phyloP scores from a whole-genome alignment of 176 grass and related monocot genomes.

The Triticum monococcum region DNA sequence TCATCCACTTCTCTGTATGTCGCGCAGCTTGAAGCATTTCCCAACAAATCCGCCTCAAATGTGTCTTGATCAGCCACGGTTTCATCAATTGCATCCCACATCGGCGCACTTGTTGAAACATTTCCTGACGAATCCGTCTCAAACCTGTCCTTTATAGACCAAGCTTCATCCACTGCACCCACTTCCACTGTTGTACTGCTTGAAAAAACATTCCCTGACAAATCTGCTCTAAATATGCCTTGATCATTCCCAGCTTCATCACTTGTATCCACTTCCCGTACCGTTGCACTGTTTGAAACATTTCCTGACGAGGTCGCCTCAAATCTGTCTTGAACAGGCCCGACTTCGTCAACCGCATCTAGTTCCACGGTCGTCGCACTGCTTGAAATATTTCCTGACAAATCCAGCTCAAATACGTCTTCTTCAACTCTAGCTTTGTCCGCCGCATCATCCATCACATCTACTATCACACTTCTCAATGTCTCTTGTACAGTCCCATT shows the following conservation, averaged over 20 bases:
- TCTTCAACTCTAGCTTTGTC: neutral
- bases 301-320: neutral
- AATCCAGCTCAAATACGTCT: neutral
- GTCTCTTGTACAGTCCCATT: neutral
- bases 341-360: neutral
- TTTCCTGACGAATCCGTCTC: neutral
- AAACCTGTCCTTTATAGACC: conserved; percentile 15
- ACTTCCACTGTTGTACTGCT: neutral
- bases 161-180: neutral
- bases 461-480: neutral
- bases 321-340: neutral
- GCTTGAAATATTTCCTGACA: neutral
- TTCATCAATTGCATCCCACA: neutral
- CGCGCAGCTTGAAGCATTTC: neutral
- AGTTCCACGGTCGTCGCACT: neutral
- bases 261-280: neutral
- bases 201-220: neutral
- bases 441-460: neutral
- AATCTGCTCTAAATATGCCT: neutral
- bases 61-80: neutral
- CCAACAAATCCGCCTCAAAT: neutral
- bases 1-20: neutral
- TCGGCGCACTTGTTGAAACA: conserved; percentile 11
- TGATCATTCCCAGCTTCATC: conserved; percentile 5
- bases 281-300: neutral